These are phyloP conservation scores for Larix kaempferi DNA, from an alignment of 75 land plant species.

Conservation along the genomic window DNA sequence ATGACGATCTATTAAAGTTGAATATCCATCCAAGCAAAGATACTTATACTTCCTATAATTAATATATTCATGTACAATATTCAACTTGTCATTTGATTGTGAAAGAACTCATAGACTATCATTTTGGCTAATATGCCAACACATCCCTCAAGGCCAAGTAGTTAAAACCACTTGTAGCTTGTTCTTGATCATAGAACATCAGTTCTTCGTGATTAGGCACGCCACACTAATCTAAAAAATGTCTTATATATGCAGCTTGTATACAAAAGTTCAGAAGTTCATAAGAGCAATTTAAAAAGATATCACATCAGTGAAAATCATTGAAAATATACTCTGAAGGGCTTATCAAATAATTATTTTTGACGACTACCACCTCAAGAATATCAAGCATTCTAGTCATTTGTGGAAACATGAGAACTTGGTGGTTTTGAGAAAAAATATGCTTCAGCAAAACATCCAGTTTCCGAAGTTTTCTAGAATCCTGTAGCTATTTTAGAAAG, in stretches of 20 bases:
- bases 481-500: no score
- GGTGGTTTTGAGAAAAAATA: constrained; percentile 51
- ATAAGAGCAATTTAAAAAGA: no score
- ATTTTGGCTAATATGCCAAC: no score
- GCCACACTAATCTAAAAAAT: no score
- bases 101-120: neutral
- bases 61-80: constrained; percentile 42
- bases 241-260: no score
- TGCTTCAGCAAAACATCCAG: constrained; percentile 78
- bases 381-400: constrained; percentile 99
- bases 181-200: no score
- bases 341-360: no score
- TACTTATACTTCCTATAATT: constrained; percentile 91
- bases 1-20: constrained; percentile 89
- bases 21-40: constrained; percentile 93
- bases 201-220: no score
- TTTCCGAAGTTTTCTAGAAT: constrained; percentile 82
- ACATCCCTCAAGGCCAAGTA: no score
- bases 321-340: no score
- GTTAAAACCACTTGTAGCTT: no score
- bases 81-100: neutral
- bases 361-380: constrained; percentile 56
- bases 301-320: neutral
- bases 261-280: no score
- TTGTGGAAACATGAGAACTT: constrained; percentile 94